Percentiles rank a stretch among this genome's conserved stretches.
These are phyloP conservation scores for Cercophora scortea DNA, from an alignment of 495 filamentous ascomycete species.

Conservation along the genomic window DNA sequence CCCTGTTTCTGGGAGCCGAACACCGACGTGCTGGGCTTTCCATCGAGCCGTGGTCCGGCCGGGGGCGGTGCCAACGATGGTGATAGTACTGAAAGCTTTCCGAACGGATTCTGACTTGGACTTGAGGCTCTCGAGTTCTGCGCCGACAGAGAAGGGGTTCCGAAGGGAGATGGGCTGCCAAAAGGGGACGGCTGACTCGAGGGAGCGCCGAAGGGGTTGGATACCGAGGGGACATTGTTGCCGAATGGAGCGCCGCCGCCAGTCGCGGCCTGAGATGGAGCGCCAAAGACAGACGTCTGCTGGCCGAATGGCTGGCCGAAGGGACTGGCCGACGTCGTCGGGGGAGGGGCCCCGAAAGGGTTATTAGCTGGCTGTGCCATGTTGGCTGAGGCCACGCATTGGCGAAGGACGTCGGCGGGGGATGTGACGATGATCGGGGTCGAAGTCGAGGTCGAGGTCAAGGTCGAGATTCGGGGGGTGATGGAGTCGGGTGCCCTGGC, in stretches of 20 bases:
- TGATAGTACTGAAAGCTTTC: not conserved
- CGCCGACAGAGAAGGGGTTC: not conserved
- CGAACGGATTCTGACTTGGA: slow-evolving; percentile 1
- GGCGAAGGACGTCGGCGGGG: slow-evolving; percentile 3
- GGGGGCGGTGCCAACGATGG: not conserved
- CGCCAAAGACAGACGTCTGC: not conserved
- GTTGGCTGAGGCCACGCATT: slow-evolving; percentile 14
- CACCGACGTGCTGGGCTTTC: too few relatives aligned
- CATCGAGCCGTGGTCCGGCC: not conserved
- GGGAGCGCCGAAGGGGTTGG: too few relatives aligned
- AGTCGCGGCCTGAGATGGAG: not conserved
- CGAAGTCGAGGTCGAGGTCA: not conserved
- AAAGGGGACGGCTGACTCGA: too few relatives aligned
- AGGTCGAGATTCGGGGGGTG: not conserved
- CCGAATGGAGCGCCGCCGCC: not conserved
- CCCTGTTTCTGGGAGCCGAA: too few relatives aligned
- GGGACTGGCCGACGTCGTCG: not conserved
- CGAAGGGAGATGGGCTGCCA: too few relatives aligned
- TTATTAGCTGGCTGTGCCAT: slow-evolving; percentile 20
- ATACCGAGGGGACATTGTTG: too few relatives aligned
- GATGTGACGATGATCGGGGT: not conserved
- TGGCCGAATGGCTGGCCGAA: not conserved
- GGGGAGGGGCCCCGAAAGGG: slow-evolving; percentile 16
- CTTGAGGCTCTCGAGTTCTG: not conserved
- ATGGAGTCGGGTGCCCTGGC: not conserved